phyloP scores from a whole-genome alignment of 257 asterid genomes.

The Cynanchum wilfordii region DNA sequence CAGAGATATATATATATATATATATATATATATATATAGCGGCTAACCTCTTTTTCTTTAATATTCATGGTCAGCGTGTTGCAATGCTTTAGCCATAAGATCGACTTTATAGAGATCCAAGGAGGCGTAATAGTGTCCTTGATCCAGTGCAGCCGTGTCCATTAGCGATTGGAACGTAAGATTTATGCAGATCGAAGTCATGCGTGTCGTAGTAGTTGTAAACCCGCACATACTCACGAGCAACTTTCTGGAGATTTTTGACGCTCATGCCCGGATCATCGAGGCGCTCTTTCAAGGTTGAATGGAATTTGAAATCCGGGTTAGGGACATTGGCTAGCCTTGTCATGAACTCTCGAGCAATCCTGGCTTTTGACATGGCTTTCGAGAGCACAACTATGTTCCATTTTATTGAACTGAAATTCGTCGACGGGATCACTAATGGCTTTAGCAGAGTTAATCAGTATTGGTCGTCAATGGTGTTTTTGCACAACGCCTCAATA shows the following conservation, averaged over 20 bases:
- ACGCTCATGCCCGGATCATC: not conserved
- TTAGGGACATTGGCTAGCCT: not conserved
- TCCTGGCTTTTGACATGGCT: slow-evolving; percentile 15
- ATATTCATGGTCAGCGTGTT: too few relatives aligned
- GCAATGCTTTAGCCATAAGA: not conserved
- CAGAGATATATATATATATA: too few relatives aligned
- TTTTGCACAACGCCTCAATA: slow-evolving; percentile 9
- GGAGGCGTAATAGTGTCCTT: not conserved
- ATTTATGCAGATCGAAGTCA: slow-evolving; percentile 4
- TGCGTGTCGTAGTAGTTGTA: not conserved
- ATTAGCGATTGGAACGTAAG: slow-evolving; percentile 10
- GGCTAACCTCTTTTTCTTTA: too few relatives aligned
- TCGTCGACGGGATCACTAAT: not conserved
- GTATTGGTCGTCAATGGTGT: not conserved
- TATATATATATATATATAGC: too few relatives aligned
- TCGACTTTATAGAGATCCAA: not conserved
- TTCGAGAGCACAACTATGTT: slow-evolving; percentile 14
- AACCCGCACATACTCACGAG: slow-evolving; percentile 7
- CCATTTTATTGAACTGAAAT: slow-evolving; percentile 14
- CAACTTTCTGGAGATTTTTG: slow-evolving; percentile 12
- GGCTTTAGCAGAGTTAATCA: slow-evolving; percentile 12
- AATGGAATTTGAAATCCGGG: not conserved
- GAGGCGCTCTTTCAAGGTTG: not conserved
- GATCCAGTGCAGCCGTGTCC: slow-evolving; percentile 6
- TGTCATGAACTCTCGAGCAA: slow-evolving; percentile 8